Percentiles rank a stretch among this genome's conserved stretches.
phyloP scores from a whole-genome alignment of 129 eudicot genomes.

The Ambrosia artemisiifolia region DNA sequence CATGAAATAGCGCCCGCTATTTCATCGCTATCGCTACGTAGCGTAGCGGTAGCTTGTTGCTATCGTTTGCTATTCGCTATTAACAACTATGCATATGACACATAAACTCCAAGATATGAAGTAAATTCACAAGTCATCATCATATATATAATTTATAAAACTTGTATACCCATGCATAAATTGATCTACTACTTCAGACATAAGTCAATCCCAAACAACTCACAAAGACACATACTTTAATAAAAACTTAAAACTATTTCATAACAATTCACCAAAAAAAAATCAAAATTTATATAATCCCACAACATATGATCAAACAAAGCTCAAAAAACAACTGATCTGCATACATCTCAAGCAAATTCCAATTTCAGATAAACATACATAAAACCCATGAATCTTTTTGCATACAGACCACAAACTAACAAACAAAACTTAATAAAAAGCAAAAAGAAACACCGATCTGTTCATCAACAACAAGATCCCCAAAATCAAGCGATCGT shows the following conservation, averaged over 20 bases:
- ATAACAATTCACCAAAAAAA: not conserved
- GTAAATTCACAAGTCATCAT: not conserved
- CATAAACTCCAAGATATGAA: not conserved
- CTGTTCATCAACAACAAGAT: not conserved
- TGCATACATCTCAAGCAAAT: not conserved
- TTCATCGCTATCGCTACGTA: no score
- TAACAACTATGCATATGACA: no score
- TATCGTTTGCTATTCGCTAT: no score
- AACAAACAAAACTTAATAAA: not conserved
- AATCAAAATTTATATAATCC: not conserved
- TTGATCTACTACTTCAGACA: not conserved
- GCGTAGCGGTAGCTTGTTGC: no score
- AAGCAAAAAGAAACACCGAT: slow-evolving; percentile 21
- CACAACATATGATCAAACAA: not conserved
- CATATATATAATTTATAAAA: not conserved
- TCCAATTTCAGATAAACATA: not conserved
- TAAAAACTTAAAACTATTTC: not conserved
- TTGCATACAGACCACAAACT: not conserved
- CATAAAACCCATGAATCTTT: not conserved
- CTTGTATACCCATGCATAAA: not conserved
- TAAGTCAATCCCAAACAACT: not conserved
- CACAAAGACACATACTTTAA: not conserved
- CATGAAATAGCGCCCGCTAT: no score
- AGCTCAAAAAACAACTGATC: not conserved
- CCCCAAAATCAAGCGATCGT: not conserved